Evolutionary conservation across 768 basidiomycete species (phyloP), one percentile per base, ranked within the genome.

Genomic region (Pisolithus microcarpus): DNA sequence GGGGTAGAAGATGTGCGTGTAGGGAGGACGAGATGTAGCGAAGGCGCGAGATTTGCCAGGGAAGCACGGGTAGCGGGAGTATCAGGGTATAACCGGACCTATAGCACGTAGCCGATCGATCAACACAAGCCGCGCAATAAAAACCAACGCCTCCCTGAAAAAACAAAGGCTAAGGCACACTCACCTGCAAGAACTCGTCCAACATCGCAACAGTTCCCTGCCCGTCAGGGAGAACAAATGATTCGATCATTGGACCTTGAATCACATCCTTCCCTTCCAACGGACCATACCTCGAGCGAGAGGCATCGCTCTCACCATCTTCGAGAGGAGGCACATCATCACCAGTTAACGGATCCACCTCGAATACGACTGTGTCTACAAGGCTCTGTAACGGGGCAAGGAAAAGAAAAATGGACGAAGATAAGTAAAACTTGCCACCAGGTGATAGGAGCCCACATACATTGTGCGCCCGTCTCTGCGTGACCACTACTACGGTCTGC

Each of bases 301-400:
- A n/a, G 38, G 37, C 5, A 13, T 44, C 18, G 7, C 40, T 15
- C 21, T 52, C 50, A 15, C 11, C 24, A 2, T 26, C 46, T n/a
- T 46, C 13, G 70, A 68, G 38, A 54, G 49, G 11, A 62, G 46
- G 59, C 60, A 67, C 65, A 48, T 87, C 81, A n/a, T 75, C 73
- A n/a, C 89, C 89, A 0, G 85, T 91, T n/a, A 88, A 58, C 1
- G 87, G 84, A 55, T 91, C 77, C 30, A 92, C 68, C 47, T 88
- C 85, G 71, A 87, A 90, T 10, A 87, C 48, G 1, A 88, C 85
- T 0, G 87, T 89, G 53, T 87, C 84, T 7, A 81, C 75, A 39
- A 82, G 70, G 8, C 73, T 65, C 84, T 88, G 52, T 31, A 47
- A 2, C 10, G 9, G 4, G 13, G 15, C 11, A 34, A 34, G 34